These are phyloP conservation scores for Cyamopsis tetragonoloba DNA, from an alignment of 306 rosid species.

Conservation along the genomic window DNA sequence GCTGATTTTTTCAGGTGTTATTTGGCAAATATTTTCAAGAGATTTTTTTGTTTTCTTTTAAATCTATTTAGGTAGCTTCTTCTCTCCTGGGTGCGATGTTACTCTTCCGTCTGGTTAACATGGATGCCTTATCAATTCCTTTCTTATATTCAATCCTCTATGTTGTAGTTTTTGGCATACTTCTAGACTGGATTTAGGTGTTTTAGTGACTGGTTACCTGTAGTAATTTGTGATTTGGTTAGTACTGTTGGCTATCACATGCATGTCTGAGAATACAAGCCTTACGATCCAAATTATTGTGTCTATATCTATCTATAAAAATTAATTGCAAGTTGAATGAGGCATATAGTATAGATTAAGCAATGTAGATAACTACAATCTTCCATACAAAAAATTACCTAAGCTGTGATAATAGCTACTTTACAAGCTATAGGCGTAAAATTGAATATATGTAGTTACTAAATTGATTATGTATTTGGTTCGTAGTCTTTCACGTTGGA, in stretches of 20 bases:
- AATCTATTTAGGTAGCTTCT: slow-evolving; percentile 27
- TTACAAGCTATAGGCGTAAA: neutral
- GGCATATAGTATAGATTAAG: too few relatives aligned
- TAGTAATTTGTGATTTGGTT: neutral
- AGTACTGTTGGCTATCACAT: too few relatives aligned
- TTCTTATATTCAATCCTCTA: slow-evolving; percentile 4
- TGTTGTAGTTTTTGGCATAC: slow-evolving; percentile 16
- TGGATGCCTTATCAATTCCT: slow-evolving; percentile 14
- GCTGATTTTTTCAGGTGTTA: slow-evolving; percentile 64
- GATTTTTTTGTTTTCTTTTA: neutral
- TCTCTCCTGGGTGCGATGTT: slow-evolving; percentile 17
- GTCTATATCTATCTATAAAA: too few relatives aligned
- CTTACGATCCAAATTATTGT: too few relatives aligned
- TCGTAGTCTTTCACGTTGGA: neutral
- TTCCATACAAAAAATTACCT: neutral
- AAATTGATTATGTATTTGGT: neutral
- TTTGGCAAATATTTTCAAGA: slow-evolving; percentile 33
- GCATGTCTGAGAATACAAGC: too few relatives aligned
- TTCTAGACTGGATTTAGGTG: slow-evolving; percentile 22
- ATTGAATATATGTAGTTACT: too few relatives aligned
- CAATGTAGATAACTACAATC: too few relatives aligned
- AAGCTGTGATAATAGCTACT: neutral
- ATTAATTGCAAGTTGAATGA: too few relatives aligned
- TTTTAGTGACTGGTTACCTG: neutral
- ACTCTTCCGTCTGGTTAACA: slow-evolving; percentile 19